Evolutionary conservation across 1,139 yeast species (phyloP).

Genomic region (Debaryomycetaceae sp.): DNA sequence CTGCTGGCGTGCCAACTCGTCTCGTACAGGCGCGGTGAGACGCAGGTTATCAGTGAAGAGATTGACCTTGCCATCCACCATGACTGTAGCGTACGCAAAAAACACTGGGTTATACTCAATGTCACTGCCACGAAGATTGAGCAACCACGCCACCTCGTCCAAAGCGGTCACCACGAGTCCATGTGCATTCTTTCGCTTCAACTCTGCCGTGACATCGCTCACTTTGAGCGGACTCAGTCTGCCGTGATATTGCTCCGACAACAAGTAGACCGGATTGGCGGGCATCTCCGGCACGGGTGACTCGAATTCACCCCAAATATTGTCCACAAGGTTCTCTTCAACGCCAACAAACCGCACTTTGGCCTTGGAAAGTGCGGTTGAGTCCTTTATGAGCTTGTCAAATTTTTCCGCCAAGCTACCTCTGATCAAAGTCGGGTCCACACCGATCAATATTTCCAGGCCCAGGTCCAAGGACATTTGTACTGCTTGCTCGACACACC

Average conservation of each 20-base stretch:
- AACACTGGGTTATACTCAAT: slow-evolving; percentile 91
- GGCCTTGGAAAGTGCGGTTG: slow-evolving; percentile 24
- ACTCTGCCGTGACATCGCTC: slow-evolving; percentile 36
- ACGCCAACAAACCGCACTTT: slow-evolving; percentile 61
- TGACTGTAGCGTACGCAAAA: slow-evolving; percentile 55
- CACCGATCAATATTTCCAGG: slow-evolving; percentile 36
- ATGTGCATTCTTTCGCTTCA: slow-evolving; percentile 37
- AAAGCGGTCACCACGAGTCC: slow-evolving; percentile 64
- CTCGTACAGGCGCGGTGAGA: slow-evolving; percentile 27
- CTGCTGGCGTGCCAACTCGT: slow-evolving; percentile 27
- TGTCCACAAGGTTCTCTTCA: slow-evolving; percentile 66
- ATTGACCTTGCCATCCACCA: slow-evolving; percentile 40
- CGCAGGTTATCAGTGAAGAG: slow-evolving; percentile 44
- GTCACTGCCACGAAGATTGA: slow-evolving; percentile 75
- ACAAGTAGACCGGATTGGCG: slow-evolving; percentile 37
- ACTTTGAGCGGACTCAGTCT: slow-evolving; percentile 43
- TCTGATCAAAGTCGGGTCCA: slow-evolving; percentile 64
- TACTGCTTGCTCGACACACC: slow-evolving; percentile 65
- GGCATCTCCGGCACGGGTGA: slow-evolving; percentile 46
- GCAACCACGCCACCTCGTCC: slow-evolving; percentile 92
- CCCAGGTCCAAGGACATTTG: slow-evolving; percentile 46
- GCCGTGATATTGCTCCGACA: slow-evolving; percentile 47
- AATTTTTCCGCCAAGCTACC: slow-evolving; percentile 34
- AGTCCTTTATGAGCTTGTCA: slow-evolving; percentile 18
- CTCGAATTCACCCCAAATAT: slow-evolving; percentile 62